Evolutionary conservation across 495 filamentous ascomycete genomes (phyloP), one percentile per base, ranked within the genome.

Genomic region (Aspergillus affinis): DNA sequence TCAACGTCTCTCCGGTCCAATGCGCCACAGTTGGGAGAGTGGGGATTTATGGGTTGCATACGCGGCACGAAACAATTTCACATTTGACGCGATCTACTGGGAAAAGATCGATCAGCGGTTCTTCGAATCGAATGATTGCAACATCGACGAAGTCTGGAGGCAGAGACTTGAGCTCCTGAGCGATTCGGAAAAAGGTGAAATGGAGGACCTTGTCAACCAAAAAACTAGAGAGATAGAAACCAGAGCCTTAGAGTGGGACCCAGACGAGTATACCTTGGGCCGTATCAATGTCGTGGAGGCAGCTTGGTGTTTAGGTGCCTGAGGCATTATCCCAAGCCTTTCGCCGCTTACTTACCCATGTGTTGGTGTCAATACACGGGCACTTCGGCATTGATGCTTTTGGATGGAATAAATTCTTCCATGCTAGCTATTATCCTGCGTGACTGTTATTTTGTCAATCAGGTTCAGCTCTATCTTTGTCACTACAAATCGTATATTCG

Each of bases 181-280:
- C 29, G 32, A 41, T 9, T 47, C 57, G 20, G 67, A 66, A 36
- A 66, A 59, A 45, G 51, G 51, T 8, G 19, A 56, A 7, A 66
- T 69, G 48, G 64, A 66, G 26, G 48, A 55, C 54, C 44, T 32
- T 48, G 63, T 66, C 30, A 51, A 7, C 47, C 17, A 18, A 48
- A 71, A 71, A 53, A 52, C 65, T 6, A 17, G 59, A 54, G 66
- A 69, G 30, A 66, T 48, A 17, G 48, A 62, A 10, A 69, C 63
- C 15, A 51, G 63, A 47, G 13, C 20, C 59, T 47, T 69, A 10
- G 19, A 23, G 26, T 69, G 69, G 64, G 66, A 69, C 30, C 69
- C 66, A 12, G 66, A 68, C 58, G 47, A 69, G 27, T 65, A 67
- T 21, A 71, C 66, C 32, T 4, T 57, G 27, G 61, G n/a, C n/a